Evolutionary conservation across 805 yeast genomes (phyloP), one percentile per base, ranked within the genome.

Genomic region (Barnettozyma botsteinii): DNA sequence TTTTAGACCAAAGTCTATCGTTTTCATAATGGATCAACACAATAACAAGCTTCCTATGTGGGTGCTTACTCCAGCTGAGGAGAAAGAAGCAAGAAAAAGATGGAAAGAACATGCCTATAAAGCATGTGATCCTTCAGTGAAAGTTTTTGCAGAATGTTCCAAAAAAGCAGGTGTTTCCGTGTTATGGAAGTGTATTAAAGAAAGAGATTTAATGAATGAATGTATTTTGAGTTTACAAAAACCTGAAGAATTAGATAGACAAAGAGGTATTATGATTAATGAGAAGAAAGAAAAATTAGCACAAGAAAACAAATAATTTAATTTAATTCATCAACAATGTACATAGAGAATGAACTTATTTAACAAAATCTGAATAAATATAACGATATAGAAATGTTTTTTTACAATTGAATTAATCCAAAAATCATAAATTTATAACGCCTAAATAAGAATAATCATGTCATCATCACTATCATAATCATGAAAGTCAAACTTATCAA

Each of bases 11-110:
- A n/a, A n/a, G n/a, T n/a, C n/a, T n/a, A n/a, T 29, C 37, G 25
- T 25, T 21, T 34, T 31, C 23, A 21, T 17, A 7, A 52, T 52
- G 57, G 57, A 52, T 11, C 49, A 48, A 33, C 62, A 60, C 37
- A 56, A 56, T 40, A 45, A 51, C 5, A 63, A 57, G 47, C 62
- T 84, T 21, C 94, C 94, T 1, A 65, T 74, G 11, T 85, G 94
- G 94, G 73, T 82, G 47, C 64, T 85, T 18, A 74, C 85, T 0
- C 91, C 93, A 12, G 72, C 70, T 47, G 93, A 85, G 56, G 94
- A 85, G 55, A 79, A 78, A 60, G 73, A 77, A 43, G 79, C 82
- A 26, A 76, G 84, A 52, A 77, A 73, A 49, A 73, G 84, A 51
- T 78, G 89, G 80, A 76, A 83, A 57, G 71, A 66, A 42, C 68